Evolutionary conservation across 371 early-diverging fungal species (phyloP).

Genomic region (Apophysomyces elegans): DNA sequence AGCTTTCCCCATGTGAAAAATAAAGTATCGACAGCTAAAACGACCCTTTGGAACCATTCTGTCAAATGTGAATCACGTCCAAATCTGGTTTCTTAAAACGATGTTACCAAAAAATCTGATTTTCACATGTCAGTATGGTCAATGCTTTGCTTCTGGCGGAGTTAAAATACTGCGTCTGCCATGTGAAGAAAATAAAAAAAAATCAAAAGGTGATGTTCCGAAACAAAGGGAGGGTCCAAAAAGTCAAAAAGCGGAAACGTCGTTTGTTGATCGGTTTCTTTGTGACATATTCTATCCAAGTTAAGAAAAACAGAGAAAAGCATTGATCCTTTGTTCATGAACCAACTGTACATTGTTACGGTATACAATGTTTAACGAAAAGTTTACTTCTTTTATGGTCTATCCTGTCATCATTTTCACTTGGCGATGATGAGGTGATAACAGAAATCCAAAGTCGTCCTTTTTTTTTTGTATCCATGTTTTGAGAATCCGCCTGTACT

Average conservation of each 20-base stretch:
- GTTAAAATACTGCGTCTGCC: slow-evolving; percentile 2
- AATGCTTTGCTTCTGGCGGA: slow-evolving; percentile 5
- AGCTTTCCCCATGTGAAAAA: slow-evolving; percentile 2
- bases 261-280: neutral
- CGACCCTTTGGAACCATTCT: neutral
- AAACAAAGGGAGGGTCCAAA: neutral
- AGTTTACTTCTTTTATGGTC: neutral
- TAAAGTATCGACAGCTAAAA: neutral
- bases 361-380: too few species aligned
- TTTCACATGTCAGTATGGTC: slow-evolving; percentile 12
- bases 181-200: slow-evolving; percentile 1
- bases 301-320: too few species aligned
- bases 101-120: slow-evolving; percentile 1
- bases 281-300: too few species aligned
- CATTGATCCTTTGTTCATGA: too few species aligned
- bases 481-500: slow-evolving; percentile 10
- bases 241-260: neutral
- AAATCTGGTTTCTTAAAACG: slow-evolving; percentile 4
- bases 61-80: slow-evolving; percentile 9
- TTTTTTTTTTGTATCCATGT: neutral
- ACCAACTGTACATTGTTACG: too few species aligned
- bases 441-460: neutral
- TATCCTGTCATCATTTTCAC: neutral
- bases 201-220: slow-evolving; percentile 4
- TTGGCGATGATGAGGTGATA: slow-evolving; percentile 3